Conservation (phyloP, 345 rosid species). For the Salix koriyanagi region DNA sequence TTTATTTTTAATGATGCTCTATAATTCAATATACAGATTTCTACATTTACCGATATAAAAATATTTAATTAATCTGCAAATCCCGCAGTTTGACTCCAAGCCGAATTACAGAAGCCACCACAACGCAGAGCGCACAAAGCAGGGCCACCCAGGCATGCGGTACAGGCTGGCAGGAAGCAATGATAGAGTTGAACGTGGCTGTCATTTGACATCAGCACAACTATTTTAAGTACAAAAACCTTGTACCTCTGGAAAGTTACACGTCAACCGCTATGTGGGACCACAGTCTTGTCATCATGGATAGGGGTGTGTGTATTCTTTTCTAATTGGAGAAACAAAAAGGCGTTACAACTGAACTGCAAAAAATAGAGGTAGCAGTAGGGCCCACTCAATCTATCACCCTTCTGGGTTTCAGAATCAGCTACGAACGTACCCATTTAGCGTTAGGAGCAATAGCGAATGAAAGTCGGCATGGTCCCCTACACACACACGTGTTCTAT, state of each 20-base stretch:
- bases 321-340: background rate
- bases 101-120: too few species aligned
- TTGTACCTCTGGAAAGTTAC: background rate
- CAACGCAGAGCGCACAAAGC: too few species aligned
- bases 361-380: background rate
- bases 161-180: background rate
- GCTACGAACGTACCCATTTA: background rate
- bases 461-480: background rate
- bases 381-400: constrained; percentile 3
- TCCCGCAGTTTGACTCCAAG: too few species aligned
- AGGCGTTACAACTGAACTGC: background rate
- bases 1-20: too few species aligned
- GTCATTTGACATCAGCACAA: background rate
- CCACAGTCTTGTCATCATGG: background rate
- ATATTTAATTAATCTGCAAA: too few species aligned
- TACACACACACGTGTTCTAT: too few species aligned
- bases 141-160: background rate
- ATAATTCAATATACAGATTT: too few species aligned
- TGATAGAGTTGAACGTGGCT: background rate
- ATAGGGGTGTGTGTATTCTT: background rate
- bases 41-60: too few species aligned
- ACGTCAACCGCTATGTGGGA: background rate
- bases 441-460: too few species aligned
- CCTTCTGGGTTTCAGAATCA: background rate
- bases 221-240: background rate